Percentiles rank a stretch among this genome's conserved stretches.
phyloP scores from a whole-genome alignment of 2,329 filamentous ascomycete genomes.

The Aureobasidium sp. region DNA sequence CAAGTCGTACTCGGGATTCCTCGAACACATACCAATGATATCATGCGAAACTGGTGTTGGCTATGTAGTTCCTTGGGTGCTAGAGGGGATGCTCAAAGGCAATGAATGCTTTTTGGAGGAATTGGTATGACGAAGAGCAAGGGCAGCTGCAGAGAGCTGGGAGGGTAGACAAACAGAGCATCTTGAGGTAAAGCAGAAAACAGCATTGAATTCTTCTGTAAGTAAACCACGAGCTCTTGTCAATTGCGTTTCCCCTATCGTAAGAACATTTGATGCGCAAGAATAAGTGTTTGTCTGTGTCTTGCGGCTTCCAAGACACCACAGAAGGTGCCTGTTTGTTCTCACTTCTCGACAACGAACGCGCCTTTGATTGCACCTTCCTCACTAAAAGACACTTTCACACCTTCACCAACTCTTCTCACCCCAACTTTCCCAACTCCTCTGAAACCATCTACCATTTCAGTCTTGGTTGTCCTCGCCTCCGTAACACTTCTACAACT shows the following conservation, averaged over 20 bases:
- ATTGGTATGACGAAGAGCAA: not conserved
- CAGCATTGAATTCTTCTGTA: not conserved
- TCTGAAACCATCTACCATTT: no score
- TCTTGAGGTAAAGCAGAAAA: not conserved
- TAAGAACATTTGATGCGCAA: not conserved
- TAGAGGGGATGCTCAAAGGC: not conserved
- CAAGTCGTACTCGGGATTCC: not conserved
- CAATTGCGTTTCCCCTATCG: not conserved
- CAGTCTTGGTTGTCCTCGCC: not conserved
- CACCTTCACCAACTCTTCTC: not conserved
- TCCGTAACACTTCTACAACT: not conserved
- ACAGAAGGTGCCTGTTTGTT: not conserved
- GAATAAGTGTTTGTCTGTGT: not conserved
- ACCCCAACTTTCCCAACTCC: not conserved
- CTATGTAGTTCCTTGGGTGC: not conserved
- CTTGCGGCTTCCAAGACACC: not conserved
- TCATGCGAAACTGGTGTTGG: not conserved
- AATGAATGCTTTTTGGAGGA: no score
- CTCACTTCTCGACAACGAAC: not conserved
- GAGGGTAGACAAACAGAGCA: not conserved
- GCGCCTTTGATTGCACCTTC: constrained; percentile 7
- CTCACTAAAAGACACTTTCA: not conserved
- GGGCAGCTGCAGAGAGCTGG: constrained; percentile 7
- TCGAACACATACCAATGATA: not conserved
- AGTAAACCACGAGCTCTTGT: not conserved